Base-by-base conservation (phyloP, 2,329 filamentous ascomycete genomes). In the Cercospora beticola region DNA sequence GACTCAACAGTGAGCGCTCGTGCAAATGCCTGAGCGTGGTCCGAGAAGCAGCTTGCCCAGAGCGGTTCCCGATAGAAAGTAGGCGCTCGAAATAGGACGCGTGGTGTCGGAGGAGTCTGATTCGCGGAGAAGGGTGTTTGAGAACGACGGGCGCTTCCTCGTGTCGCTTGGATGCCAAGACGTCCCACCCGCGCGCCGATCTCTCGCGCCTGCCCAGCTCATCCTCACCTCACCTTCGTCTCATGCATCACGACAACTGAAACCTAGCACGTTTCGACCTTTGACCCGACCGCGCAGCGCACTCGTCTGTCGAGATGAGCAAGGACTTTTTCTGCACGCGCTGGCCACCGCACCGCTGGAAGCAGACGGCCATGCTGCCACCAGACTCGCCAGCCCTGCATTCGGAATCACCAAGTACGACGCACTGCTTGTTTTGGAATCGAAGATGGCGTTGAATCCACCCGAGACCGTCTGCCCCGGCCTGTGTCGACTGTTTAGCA, bases 231-330 rank as follows among this genome's bases (percentile, higher is more conserved):
- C 64, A 60, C 54, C 54, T 60, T 60, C 64, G 64, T 54, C 43
- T 62, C 57, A 66, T 21, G 23, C 28, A 54, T 23, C 16, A 63
- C 67, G 56, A 23, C 59, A 31, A 40, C 62, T 68, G 68, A 71
- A 68, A 70, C 70, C 16, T 46, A 28, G 52, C 58, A 46, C 61
- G 70, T 71, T 68, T 69, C 66, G 65, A 58, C 66, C 49, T 8
- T 46, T 49, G 16, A 16, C 49, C 31, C 30, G 46, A 33, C 65
- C 69, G 49, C 33, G 16, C 54, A 21, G 69, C n/a, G 40, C 62
- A 62, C 65, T 54, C 62, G 62, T 66, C 62, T 46, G 43, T 64
- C 62, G 70, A 72, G 64, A 72, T 68, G 61, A 71, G 61, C 68
- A 64, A 62, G 70, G 70, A 66, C 65, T 23, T 28, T 46, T 65